Evolutionary conservation across 1,284 basidiomycete genomes (phyloP).

Genomic region (Phenoliferia sp.): DNA sequence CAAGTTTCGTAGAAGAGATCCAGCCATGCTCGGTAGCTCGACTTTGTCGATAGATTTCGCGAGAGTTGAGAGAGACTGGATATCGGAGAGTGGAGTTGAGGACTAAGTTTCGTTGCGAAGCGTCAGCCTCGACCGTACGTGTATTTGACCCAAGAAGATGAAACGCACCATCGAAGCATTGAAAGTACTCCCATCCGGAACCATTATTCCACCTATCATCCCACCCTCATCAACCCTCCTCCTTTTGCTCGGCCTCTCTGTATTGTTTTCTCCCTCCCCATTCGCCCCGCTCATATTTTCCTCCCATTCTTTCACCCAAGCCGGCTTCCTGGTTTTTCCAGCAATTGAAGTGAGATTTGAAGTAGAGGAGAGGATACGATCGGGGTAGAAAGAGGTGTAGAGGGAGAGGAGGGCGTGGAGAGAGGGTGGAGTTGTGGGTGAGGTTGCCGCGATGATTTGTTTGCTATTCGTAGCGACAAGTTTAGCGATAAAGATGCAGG

Average conservation of each 20-base stretch:
- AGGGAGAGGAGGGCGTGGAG: neutral
- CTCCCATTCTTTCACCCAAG: neutral
- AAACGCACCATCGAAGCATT: neutral
- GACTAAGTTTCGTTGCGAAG: neutral
- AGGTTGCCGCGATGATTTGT: neutral
- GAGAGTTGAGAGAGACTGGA: neutral
- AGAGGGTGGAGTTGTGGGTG: neutral
- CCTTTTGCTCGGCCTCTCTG: neutral
- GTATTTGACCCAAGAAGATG: neutral
- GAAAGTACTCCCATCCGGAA: neutral
- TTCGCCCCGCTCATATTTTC: neutral
- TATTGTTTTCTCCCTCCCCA: neutral
- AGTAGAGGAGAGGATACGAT: neutral
- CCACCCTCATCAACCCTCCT: neutral
- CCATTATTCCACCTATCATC: neutral
- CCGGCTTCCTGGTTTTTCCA: neutral
- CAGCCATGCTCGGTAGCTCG: slow-evolving; percentile 1
- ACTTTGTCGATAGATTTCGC: neutral
- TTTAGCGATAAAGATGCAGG: neutral
- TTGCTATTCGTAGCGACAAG: neutral
- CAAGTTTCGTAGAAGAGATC: neutral
- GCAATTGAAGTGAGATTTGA: neutral
- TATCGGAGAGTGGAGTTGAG: neutral
- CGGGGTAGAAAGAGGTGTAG: slow-evolving; percentile 6
- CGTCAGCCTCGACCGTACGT: neutral